These are phyloP conservation scores for Cokeromyces recurvatus DNA, from an alignment of 371 early-diverging fungal genomes.

Conservation along the genomic window DNA sequence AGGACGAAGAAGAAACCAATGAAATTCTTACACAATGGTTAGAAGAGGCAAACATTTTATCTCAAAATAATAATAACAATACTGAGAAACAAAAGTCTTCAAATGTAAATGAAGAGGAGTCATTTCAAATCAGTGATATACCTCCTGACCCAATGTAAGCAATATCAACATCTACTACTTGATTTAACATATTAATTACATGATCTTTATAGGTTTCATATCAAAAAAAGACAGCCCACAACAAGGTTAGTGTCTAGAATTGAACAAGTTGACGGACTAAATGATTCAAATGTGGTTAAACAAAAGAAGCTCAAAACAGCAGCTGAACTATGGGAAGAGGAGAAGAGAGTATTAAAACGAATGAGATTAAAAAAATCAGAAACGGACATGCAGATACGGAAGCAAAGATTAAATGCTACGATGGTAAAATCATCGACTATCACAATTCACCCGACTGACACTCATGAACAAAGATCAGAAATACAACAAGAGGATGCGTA, in stretches of 20 bases:
- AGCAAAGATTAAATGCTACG: too few relatives aligned
- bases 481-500: too few relatives aligned
- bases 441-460: too few relatives aligned
- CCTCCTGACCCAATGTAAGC: slow-evolving; percentile 17
- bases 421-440: too few relatives aligned
- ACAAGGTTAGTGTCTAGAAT: neutral
- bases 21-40: too few relatives aligned
- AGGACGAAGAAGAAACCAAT: too few relatives aligned
- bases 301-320: neutral
- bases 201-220: neutral
- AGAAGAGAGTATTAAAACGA: neutral
- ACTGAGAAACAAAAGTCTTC: neutral
- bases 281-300: slow-evolving; percentile 17
- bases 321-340: slow-evolving; percentile 7
- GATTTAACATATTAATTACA: neutral
- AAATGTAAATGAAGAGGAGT: slow-evolving; percentile 5
- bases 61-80: neutral
- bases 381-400: too few relatives aligned
- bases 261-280: slow-evolving; percentile 54
- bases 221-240: neutral
- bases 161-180: neutral
- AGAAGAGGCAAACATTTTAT: slow-evolving; percentile 2
- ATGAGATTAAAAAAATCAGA: slow-evolving; percentile 4
- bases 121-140: slow-evolving; percentile 18
- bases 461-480: too few relatives aligned